Conservation (phyloP, 768 basidiomycete species). For the Hebeloma cylindrosporum region DNA sequence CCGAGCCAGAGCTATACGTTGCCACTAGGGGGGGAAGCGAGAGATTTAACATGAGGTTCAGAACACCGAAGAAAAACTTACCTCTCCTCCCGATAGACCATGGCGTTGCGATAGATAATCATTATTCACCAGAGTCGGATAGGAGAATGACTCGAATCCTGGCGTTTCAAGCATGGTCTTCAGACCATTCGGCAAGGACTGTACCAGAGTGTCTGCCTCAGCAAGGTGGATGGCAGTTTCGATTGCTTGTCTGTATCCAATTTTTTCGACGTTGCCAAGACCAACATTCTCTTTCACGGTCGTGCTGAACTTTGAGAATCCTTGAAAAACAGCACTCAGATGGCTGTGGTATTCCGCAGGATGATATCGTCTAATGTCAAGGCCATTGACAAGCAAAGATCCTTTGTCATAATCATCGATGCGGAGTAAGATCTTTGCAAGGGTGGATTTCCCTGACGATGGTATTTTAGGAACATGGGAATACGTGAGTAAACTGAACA, state of each 20-base stretch:
- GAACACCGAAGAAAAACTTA: slow-evolving; percentile 32
- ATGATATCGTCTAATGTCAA: slow-evolving; percentile 62
- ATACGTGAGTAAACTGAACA: slow-evolving; percentile 15
- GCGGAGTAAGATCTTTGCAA: slow-evolving; percentile 78
- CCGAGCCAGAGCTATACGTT: slow-evolving; percentile 80
- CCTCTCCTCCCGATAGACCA: slow-evolving; percentile 85
- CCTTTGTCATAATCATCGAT: slow-evolving; percentile 77
- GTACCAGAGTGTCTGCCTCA: slow-evolving; percentile 65
- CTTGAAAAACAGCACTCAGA: slow-evolving; percentile 82
- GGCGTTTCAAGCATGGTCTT: slow-evolving; percentile 70
- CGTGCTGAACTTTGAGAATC: slow-evolving; percentile 77
- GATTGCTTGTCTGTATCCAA: slow-evolving; percentile 57
- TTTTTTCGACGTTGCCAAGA: slow-evolving; percentile 69
- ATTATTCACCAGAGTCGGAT: slow-evolving; percentile 36
- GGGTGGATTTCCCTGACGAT: slow-evolving; percentile 76
- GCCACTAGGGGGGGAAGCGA: slow-evolving; percentile 57
- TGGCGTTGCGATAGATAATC: slow-evolving; percentile 44
- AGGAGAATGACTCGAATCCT: slow-evolving; percentile 55
- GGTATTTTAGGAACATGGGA: slow-evolving; percentile 2
- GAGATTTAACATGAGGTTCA: slow-evolving; percentile 5
- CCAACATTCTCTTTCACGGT: slow-evolving; percentile 84
- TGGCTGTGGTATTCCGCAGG: slow-evolving; percentile 74
- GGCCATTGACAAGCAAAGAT: slow-evolving; percentile 64
- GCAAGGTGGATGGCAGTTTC: slow-evolving; percentile 68
- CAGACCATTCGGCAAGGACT: slow-evolving; percentile 67